Conservation (phyloP, 768 basidiomycete genomes). For the Mycena metata region DNA sequence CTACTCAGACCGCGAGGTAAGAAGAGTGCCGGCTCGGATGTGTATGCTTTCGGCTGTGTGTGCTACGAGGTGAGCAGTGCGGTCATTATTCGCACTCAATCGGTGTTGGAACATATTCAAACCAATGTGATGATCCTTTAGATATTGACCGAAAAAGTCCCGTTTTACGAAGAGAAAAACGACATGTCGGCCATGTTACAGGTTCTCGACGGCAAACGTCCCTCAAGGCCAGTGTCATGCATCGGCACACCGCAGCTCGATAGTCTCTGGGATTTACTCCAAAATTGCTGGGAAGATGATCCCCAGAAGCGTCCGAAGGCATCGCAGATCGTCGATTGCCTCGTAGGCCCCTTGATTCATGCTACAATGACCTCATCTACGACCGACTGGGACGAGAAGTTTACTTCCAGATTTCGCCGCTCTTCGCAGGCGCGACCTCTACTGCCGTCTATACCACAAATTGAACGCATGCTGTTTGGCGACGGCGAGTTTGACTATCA, state of each 20-base stretch:
- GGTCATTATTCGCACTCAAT: too few relatives aligned
- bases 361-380: constrained; percentile 17
- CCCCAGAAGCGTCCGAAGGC: constrained; percentile 1
- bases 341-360: background rate
- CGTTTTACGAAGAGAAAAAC: constrained; percentile 16
- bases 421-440: background rate
- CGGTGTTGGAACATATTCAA: too few relatives aligned
- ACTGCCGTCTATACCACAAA: constrained; percentile 1
- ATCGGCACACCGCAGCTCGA: background rate
- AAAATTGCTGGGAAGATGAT: constrained; percentile 14
- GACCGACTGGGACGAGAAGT: constrained; percentile 19
- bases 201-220: constrained; percentile 7
- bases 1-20: constrained; percentile 42
- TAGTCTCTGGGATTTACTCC: constrained; percentile 21
- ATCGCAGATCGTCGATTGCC: constrained; percentile 4
- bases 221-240: constrained; percentile 7
- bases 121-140: background rate
- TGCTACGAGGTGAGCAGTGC: constrained; percentile 55
- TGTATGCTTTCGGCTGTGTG: constrained; percentile 59
- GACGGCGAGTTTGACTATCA: background rate
- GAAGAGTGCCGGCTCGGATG: constrained; percentile 46
- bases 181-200: constrained; percentile 22
- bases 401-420: constrained; percentile 23
- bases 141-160: constrained; percentile 28
- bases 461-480: constrained; percentile 9